These are phyloP conservation scores for Hsuehochloa calcarea DNA, from an alignment of 176 grass and related monocot species.

Conservation along the genomic window DNA sequence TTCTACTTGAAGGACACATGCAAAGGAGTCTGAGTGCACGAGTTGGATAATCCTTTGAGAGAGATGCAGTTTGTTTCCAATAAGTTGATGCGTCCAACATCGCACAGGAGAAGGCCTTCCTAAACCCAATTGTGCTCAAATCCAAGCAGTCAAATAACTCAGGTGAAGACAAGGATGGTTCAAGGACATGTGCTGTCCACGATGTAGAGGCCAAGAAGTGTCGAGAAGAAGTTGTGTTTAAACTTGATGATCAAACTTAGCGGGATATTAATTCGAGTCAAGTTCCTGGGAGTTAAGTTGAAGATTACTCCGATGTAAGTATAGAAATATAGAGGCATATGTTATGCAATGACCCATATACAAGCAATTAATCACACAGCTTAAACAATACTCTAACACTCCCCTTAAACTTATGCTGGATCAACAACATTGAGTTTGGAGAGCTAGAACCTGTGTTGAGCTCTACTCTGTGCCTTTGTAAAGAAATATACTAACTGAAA, in stretches of 20 bases:
- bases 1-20: background rate
- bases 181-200: background rate
- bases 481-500: too few species aligned
- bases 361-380: too few species aligned
- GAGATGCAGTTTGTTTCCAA: background rate
- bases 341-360: too few species aligned
- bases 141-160: background rate
- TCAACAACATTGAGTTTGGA: too few species aligned
- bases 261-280: too few species aligned
- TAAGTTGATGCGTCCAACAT: background rate
- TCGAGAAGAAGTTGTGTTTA: background rate
- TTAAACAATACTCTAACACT: too few species aligned
- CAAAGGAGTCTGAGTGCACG: background rate
- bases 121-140: background rate
- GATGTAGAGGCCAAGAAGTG: background rate
- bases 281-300: too few species aligned
- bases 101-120: background rate
- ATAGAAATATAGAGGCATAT: too few species aligned
- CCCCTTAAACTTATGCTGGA: too few species aligned
- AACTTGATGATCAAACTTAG: background rate
- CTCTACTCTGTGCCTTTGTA: too few species aligned
- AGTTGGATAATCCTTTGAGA: background rate
- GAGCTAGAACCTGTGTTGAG: too few species aligned
- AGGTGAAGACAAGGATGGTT: background rate
- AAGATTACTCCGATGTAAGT: too few species aligned